Conservation (phyloP, 2,329 filamentous ascomycete genomes). For the Colletotrichum brevisporum region DNA sequence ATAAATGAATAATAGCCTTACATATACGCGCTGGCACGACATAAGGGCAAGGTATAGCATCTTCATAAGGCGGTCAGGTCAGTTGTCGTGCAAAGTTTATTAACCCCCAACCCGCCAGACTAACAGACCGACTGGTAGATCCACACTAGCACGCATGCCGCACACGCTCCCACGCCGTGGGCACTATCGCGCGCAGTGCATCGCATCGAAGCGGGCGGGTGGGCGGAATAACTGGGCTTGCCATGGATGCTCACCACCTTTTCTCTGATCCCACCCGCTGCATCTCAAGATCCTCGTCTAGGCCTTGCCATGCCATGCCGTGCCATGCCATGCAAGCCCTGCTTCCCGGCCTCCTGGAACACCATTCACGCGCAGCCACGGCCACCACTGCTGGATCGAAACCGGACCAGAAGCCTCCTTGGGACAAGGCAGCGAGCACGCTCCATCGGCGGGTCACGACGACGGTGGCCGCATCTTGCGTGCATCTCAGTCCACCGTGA, state of each 20-base stretch:
- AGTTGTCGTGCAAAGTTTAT: conserved; percentile 37
- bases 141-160: conserved; percentile 26
- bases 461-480: conserved; percentile 34
- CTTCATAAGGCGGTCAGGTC: conserved; percentile 38
- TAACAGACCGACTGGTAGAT: conserved; percentile 30
- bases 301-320: conserved; percentile 33
- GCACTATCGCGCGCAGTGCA: conserved; percentile 37
- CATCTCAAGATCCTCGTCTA: conserved; percentile 40
- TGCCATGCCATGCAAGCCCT: conserved; percentile 37
- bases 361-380: conserved; percentile 34
- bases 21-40: conserved; percentile 22
- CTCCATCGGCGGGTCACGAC: conserved; percentile 22
- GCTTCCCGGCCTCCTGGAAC: conserved; percentile 37
- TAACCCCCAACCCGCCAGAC: conserved; percentile 28
- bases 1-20: conserved; percentile 27
- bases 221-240: conserved; percentile 26
- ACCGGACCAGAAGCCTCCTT: conserved; percentile 35
- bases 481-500: conserved; percentile 34
- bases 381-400: conserved; percentile 31
- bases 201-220: conserved; percentile 26
- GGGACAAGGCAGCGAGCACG: conserved; percentile 28
- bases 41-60: conserved; percentile 6
- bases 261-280: conserved; percentile 36
- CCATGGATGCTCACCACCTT: conserved; percentile 35
- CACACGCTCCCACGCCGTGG: conserved; percentile 20